phyloP scores from a whole-genome alignment of 805 yeast genomes.

The Isabelozyma gotoi region DNA sequence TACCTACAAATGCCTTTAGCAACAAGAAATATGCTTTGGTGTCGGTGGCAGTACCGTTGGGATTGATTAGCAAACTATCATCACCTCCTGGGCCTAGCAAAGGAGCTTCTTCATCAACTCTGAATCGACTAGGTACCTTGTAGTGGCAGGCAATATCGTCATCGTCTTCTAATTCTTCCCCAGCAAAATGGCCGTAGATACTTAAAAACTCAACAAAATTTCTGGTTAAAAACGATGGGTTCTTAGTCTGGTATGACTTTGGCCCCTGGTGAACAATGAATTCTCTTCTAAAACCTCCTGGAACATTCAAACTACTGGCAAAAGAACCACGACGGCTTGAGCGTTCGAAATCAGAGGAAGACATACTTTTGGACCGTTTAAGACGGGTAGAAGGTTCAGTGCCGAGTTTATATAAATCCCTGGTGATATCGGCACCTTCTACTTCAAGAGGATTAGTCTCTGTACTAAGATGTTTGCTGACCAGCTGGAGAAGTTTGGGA shows the following conservation, averaged over 20 bases:
- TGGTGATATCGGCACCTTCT: conserved; percentile 53
- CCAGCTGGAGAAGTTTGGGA: conserved; percentile 28
- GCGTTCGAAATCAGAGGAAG: conserved; percentile 19
- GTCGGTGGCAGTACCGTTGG: conserved; percentile 69
- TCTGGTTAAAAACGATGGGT: conserved; percentile 56
- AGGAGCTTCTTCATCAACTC: conserved; percentile 39
- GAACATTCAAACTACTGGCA: conserved; percentile 70
- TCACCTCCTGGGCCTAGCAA: conserved; percentile 13
- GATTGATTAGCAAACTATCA: conserved; percentile 15
- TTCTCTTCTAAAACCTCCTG: conserved; percentile 82
- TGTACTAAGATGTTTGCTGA: conserved; percentile 38
- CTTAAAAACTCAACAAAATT: conserved; percentile 77
- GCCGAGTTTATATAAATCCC: conserved; percentile 42
- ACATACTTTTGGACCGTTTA: conserved; percentile 18
- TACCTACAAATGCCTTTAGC: conserved; percentile 74
- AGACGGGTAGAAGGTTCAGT: conserved; percentile 12
- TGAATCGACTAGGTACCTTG: conserved; percentile 18
- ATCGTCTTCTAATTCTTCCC: conserved; percentile 73
- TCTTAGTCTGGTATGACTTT: conserved; percentile 11
- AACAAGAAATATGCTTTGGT: conserved; percentile 68
- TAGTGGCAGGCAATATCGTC: conserved; percentile 56
- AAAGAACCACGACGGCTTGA: conserved; percentile 53
- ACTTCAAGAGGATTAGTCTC: conserved; percentile 28
- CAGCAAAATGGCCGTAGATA: conserved; percentile 84
- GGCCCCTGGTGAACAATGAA: conserved; percentile 46